These are phyloP conservation scores for Cutaneotrichosporon sp. DNA, from an alignment of 1,284 basidiomycete genomes.

Conservation along the genomic window DNA sequence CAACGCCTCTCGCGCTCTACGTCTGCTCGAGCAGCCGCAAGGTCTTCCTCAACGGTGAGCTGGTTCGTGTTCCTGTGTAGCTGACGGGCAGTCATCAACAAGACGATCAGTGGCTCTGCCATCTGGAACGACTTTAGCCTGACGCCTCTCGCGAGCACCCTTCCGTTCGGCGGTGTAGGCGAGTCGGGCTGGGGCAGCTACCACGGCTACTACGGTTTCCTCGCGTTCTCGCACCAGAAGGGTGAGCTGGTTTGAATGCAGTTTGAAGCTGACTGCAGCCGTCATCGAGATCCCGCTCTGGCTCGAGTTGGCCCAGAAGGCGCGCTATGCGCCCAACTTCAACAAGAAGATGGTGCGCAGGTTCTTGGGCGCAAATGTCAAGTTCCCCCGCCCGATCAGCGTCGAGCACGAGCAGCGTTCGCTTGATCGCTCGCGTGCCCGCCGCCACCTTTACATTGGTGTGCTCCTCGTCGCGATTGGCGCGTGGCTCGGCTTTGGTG, in stretches of 20 bases:
- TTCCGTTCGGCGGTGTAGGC: slow-evolving; percentile 53
- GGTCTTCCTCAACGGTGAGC: slow-evolving; percentile 43
- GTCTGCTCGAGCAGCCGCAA: slow-evolving; percentile 45
- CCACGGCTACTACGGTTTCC: slow-evolving; percentile 50
- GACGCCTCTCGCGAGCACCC: slow-evolving; percentile 37
- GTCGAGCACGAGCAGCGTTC: slow-evolving; percentile 38
- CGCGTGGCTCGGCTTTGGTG: slow-evolving; percentile 21
- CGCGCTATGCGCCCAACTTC: slow-evolving; percentile 44
- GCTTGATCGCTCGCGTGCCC: slow-evolving; percentile 12
- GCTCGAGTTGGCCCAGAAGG: slow-evolving; percentile 27
- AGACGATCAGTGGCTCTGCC: slow-evolving; percentile 46
- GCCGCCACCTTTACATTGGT: slow-evolving; percentile 22
- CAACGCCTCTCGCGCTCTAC: slow-evolving; percentile 48
- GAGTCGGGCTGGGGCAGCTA: slow-evolving; percentile 51
- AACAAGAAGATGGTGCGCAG: slow-evolving; percentile 29
- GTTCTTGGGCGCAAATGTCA: slow-evolving; percentile 31
- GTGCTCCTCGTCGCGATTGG: slow-evolving; percentile 19
- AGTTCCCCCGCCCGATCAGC: slow-evolving; percentile 40
- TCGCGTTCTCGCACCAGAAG: slow-evolving; percentile 50
- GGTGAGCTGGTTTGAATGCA: slow-evolving; percentile 28
- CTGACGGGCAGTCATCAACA: slow-evolving; percentile 37
- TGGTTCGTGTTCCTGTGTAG: background rate
- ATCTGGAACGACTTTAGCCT: slow-evolving; percentile 52
- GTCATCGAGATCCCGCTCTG: slow-evolving; percentile 41
- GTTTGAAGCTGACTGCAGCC: slow-evolving; percentile 22